Evolutionary conservation across 306 rosid genomes (phyloP), one percentile per base, ranked within the genome.

Genomic region (Vicia sativa): DNA sequence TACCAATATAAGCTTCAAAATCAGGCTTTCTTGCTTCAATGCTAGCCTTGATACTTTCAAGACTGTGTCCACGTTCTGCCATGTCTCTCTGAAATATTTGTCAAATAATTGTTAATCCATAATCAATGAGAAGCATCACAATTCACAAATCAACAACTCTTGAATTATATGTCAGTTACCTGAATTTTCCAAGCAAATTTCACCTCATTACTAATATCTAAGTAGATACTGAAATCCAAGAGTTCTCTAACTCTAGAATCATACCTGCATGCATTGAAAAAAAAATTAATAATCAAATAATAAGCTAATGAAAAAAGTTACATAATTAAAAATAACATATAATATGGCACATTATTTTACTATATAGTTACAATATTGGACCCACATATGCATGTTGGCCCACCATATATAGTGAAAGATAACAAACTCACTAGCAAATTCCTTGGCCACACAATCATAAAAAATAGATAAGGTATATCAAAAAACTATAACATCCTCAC

Each of bases 131-230:
- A 61, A 74, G 8, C 55, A 35, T 19, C 21, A 7, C n/a, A n/a
- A n/a, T n/a, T 21, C 1, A 67, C 11, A 62, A 46, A 50, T 53
- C 11, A 44, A 28, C 3, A 37, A 19, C 31, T 31, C 26, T 21
- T 62, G 63, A 45, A 6, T 18, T 52, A 93, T 9, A 44, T 2
- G 28, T 25, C 28, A 25, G 3, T 2, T 25, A 25, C 99, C 99
- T 95, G 99, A 82, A 95, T 95, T 87, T 95, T 95, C 99, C 99
- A 95, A 13, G 99, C 97, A 64, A 95, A 95, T 68, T 95, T 95
- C 21, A 95, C 99, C 75, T 95, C 99, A 75, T 95, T 88, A 81
- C 99, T 95, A 79, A 95, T 95, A 82, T 95, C 99, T 82, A 95
- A 72, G 89, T 95, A 95, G 77, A 95, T 90, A 66, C 99, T 90